phyloP scores from a whole-genome alignment of 805 yeast genomes.

The Myxozyma monticola region DNA sequence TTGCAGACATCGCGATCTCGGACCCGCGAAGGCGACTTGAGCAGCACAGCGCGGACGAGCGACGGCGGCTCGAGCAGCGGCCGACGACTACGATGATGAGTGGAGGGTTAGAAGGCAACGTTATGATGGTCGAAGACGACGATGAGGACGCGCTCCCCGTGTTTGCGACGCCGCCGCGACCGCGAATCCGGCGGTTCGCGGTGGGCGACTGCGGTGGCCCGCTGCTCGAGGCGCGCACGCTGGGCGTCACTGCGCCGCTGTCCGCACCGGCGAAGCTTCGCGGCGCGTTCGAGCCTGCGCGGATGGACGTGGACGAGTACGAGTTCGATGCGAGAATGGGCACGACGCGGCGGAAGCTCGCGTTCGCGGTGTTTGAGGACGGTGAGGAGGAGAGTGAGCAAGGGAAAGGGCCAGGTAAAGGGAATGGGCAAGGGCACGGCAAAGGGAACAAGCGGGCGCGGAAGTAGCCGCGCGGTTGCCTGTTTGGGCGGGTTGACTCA shows the following conservation, averaged over 20 bases:
- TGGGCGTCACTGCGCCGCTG: conserved; percentile 18
- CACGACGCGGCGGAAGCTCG: conserved; percentile 8
- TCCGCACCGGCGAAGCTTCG: conserved; percentile 19
- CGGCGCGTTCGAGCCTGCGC: conserved; percentile 7
- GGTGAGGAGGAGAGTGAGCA: not conserved
- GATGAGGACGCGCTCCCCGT: conserved; percentile 7
- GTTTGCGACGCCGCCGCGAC: conserved; percentile 26
- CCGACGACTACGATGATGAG: not conserved
- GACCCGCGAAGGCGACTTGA: conserved; percentile 23
- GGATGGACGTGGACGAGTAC: not conserved
- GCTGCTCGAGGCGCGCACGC: conserved; percentile 15
- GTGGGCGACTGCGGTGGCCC: conserved; percentile 20
- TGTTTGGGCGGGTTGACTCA: too few relatives aligned
- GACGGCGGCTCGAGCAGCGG: not conserved
- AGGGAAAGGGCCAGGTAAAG: not conserved
- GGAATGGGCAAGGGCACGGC: not conserved
- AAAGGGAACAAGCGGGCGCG: not conserved
- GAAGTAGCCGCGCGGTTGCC: too few relatives aligned
- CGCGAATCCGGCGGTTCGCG: conserved; percentile 19
- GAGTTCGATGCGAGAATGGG: conserved; percentile 5
- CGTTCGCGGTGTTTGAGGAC: conserved; percentile 12
- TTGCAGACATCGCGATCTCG: conserved; percentile 10
- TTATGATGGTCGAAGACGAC: not conserved
- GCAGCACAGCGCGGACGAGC: not conserved
- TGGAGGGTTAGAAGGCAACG: not conserved